Evolutionary conservation across 2,329 filamentous ascomycete genomes (phyloP), one percentile per base, ranked within the genome.

Genomic region (Fusarium sarcochroum): DNA sequence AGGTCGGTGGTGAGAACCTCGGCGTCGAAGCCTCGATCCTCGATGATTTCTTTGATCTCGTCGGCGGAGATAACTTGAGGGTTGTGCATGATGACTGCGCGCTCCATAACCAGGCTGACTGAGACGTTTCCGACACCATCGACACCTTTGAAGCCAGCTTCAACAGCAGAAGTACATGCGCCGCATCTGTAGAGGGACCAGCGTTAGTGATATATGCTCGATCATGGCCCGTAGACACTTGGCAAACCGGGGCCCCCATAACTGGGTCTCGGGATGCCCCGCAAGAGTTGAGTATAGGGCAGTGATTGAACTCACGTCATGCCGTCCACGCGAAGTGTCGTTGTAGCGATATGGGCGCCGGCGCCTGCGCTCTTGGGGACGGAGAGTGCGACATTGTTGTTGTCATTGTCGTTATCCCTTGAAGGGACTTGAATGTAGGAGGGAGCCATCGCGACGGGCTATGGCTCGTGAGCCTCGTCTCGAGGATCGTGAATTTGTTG

Each of bases 111-210:
- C 73, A 99, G 83, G 77, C 93, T 97, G 74, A 99, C 92, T 11
- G 94, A 97, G 61, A 98, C 93, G 72, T 87, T 93, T 67, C 91
- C 92, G 11, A 96, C 90, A 55, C 96, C 95, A 38, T 91, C 85
- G 7, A 97, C 87, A 70, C 87, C 89, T 75, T 93, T 91, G 82
- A 99, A 97, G 70, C 92, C 96, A 62, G 91, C 89, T 85, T 98
- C 95, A 72, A 99, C 91, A n/a, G 96, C 91, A 44, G 94, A 97
- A 27, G 95, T 98, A 79, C 96, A 99, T 72, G 95, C 91, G 76
- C 95, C 94, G 82, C 96, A 99, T 69, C 87, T 89, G 85, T 87
- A 84, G 86, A 37, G 30, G 41, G 23, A 23, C 40, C 30, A 50
- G 37, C 13, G 73, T 83, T 66, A 82, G 78, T 63, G 34, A 73